Base-by-base conservation (phyloP, 176 grass and related monocot species). In the Ensete glaucum region DNA sequence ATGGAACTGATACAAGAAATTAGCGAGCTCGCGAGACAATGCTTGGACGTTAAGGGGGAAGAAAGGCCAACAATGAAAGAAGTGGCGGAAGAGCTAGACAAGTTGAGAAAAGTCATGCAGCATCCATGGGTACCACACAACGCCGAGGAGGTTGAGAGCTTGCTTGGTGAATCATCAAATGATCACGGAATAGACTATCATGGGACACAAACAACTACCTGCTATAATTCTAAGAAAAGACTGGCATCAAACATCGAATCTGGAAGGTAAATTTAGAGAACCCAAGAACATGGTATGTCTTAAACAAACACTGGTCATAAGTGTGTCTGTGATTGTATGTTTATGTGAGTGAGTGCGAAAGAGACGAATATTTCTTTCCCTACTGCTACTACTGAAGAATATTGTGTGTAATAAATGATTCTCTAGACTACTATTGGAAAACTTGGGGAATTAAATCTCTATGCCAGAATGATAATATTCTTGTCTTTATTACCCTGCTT, bases 41-140 rank as follows among this genome's bases (percentile, higher is more conserved):
- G 71, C 21, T 19, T 73, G 53, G 17, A 9, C 9, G 0, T 73
- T 0, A 56, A 17, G 21, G 71, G 71, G 34, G 71, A 73, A 27
- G 71, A 55, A 53, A 55, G 71, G 23, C 71, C 71, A 4, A 55
- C 51, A 2, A 73, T 73, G 71, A 73, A 73, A 53, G 23, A 73
- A 17, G 71, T 73, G 5, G 71, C 23, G 0, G 52, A 73, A 6
- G 52, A 73, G 52, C 51, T 73, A 15, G 23, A 16, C 21, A 55
- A 9, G 15, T 9, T 73, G 14, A 54, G 51, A 19, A 73, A 73
- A 17, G 27, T 6, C 4, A 25, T 56, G 21, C 71, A 73, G 14
- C 52, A 73, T 50, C 21, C 53, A 9, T 26, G 51, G 71, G 8
- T 27, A 24, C 21, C 51, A 55, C 2, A 15, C 10, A 26, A 55